Evolutionary conservation across 2,329 filamentous ascomycete species (phyloP).

Genomic region (Microsporum audouinii): DNA sequence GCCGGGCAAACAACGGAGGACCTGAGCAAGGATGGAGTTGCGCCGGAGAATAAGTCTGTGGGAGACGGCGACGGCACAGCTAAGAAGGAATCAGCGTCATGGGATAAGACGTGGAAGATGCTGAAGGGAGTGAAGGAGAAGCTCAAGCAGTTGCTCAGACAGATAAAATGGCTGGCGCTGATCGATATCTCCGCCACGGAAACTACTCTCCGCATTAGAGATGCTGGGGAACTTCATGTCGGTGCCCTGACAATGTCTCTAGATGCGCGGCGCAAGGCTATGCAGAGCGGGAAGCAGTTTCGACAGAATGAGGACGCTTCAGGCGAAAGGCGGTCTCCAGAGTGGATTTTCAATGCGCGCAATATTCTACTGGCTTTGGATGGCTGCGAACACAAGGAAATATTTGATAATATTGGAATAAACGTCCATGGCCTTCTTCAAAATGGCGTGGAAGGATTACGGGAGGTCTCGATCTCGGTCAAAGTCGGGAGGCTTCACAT

Average conservation of each 20-base stretch:
- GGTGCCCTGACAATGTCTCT: conserved; percentile 77
- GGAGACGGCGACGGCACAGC: neutral
- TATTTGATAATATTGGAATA: conserved; percentile 75
- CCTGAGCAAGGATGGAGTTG: conserved; percentile 3
- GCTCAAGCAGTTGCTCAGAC: conserved; percentile 74
- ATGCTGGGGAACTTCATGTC: conserved; percentile 74
- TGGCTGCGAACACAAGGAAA: conserved; percentile 70
- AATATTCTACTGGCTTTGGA: conserved; percentile 83
- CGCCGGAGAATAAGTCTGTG: neutral
- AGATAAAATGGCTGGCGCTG: conserved; percentile 78
- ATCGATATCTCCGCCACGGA: conserved; percentile 80
- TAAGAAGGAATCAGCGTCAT: conserved; percentile 17
- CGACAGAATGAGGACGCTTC: conserved; percentile 59
- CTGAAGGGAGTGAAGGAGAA: conserved; percentile 70
- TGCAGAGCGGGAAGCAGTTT: conserved; percentile 81
- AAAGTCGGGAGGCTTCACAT: conserved; percentile 86
- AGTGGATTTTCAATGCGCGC: conserved; percentile 81
- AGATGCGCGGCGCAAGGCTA: conserved; percentile 82
- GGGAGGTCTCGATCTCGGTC: conserved; percentile 78
- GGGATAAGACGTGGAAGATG: conserved; percentile 68
- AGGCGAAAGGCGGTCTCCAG: conserved; percentile 61
- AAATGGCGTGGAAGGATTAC: conserved; percentile 70
- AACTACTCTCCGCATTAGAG: conserved; percentile 62
- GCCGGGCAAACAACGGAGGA: conserved; percentile 7
- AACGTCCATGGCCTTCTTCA: conserved; percentile 89